These are phyloP conservation scores for Boletus rex-veris DNA, from an alignment of 768 basidiomycete genomes.

Conservation along the genomic window DNA sequence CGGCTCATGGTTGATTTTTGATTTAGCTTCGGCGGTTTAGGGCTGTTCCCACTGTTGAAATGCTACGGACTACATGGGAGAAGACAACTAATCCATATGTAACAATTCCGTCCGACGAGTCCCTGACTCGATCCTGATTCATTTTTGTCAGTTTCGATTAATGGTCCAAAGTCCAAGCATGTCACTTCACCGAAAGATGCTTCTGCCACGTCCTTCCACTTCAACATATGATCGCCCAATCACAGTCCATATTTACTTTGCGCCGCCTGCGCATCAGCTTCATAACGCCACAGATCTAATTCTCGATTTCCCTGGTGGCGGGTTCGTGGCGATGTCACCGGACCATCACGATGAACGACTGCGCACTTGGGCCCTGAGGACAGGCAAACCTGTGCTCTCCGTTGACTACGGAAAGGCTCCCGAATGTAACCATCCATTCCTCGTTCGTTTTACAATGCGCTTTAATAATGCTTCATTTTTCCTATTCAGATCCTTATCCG, in stretches of 20 bases:
- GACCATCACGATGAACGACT: constrained; percentile 96
- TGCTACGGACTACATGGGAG: constrained; percentile 95
- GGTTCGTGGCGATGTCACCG: constrained; percentile 94
- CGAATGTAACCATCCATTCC: constrained; percentile 60
- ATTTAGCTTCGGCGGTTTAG: constrained; percentile 82
- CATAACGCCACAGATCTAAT: constrained; percentile 73
- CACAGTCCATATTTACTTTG: constrained; percentile 79
- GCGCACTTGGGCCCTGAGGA: constrained; percentile 77
- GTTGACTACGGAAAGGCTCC: constrained; percentile 97
- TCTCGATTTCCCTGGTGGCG: constrained; percentile 92
- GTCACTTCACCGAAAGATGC: constrained; percentile 65
- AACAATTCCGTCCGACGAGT: constrained; percentile 11
- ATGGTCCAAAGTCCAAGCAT: constrained; percentile 54
- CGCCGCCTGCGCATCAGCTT: constrained; percentile 61
- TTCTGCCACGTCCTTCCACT: constrained; percentile 75
- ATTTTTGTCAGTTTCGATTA: constrained; percentile 56
- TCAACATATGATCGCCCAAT: constrained; percentile 83
- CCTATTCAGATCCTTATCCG: constrained; percentile 82
- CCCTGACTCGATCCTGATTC: constrained; percentile 4
- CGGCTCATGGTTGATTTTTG: not conserved
- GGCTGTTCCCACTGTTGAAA: constrained; percentile 92
- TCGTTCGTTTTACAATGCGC: not conserved
- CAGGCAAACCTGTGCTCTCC: constrained; percentile 75
- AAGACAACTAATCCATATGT: constrained; percentile 95
- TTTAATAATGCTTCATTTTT: constrained; percentile 1